Conservation (phyloP, 306 rosid species). For the Ceratonia siliqua region DNA sequence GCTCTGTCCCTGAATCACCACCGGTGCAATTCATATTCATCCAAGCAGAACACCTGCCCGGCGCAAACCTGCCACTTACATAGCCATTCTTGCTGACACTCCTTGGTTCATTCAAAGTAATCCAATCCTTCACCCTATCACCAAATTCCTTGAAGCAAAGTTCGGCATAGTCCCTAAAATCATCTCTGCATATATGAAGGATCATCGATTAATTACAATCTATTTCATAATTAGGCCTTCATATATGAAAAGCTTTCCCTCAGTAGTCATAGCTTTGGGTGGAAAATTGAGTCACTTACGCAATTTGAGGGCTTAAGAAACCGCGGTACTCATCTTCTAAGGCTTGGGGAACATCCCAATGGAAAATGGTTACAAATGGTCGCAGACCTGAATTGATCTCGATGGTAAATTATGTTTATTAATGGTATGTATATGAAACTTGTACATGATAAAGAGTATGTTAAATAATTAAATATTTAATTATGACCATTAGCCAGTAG, state of each 20-base stretch:
- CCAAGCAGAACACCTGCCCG: constrained; percentile 42
- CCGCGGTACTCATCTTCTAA: constrained; percentile 41
- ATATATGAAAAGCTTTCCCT: not conserved
- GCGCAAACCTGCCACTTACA: constrained; percentile 32
- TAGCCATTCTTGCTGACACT: constrained; percentile 32
- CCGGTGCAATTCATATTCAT: constrained; percentile 32
- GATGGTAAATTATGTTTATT: not conserved
- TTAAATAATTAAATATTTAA: not conserved
- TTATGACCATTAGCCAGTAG: constrained; percentile 35
- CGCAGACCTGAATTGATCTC: constrained; percentile 8
- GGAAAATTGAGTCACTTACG: constrained; percentile 30
- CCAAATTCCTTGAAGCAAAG: constrained; percentile 50
- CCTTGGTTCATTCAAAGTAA: constrained; percentile 48
- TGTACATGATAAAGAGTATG: not conserved
- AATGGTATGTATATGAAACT: not conserved
- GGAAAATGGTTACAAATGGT: constrained; percentile 47
- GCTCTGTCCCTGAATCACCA: constrained; percentile 51
- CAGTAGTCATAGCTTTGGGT: not conserved
- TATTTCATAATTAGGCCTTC: not conserved
- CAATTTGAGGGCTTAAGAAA: constrained; percentile 39
- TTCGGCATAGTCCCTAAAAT: constrained; percentile 40
- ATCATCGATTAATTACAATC: not conserved
- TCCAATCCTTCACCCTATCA: constrained; percentile 49
- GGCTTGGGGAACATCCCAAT: constrained; percentile 48
- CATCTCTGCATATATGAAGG: constrained; percentile 5